phyloP scores from a whole-genome alignment of 345 rosid species.

The Luvunga scandens region DNA sequence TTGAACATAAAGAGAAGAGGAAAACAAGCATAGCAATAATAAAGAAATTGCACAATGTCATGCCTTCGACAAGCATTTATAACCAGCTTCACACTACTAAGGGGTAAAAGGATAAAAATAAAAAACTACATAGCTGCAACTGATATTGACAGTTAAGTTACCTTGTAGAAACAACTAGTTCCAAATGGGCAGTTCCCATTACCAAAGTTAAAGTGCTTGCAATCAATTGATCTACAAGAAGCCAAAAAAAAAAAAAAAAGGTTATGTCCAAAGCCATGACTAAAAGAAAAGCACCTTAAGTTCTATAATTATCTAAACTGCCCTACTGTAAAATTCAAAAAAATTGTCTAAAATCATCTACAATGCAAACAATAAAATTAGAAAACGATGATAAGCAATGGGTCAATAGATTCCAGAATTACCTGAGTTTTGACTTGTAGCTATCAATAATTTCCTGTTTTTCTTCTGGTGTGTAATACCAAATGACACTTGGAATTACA shows the following conservation, averaged over 20 bases:
- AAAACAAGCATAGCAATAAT: background rate
- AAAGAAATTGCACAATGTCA: background rate
- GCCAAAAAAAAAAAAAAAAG: background rate
- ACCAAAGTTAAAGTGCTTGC: constrained; percentile 90
- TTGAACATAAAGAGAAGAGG: background rate
- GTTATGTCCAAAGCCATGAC: background rate
- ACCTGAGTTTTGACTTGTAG: constrained; percentile 91
- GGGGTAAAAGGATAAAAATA: background rate
- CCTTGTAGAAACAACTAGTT: constrained; percentile 97
- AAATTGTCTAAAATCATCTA: background rate
- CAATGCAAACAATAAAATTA: background rate
- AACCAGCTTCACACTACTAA: background rate
- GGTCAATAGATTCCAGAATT: background rate
- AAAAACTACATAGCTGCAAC: background rate
- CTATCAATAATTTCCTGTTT: constrained; percentile 72
- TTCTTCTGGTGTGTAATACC: constrained; percentile 82
- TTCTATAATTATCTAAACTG: background rate
- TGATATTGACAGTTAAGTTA: constrained; percentile 17
- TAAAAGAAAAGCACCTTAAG: background rate
- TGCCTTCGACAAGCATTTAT: background rate
- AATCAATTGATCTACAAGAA: constrained; percentile 68
- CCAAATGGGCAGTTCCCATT: constrained; percentile 95
- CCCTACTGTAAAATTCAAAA: background rate
- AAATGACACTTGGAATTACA: constrained; percentile 90
- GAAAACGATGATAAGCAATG: background rate